phyloP scores from a whole-genome alignment of 164 flowering plant species.

The Piper betle region DNA sequence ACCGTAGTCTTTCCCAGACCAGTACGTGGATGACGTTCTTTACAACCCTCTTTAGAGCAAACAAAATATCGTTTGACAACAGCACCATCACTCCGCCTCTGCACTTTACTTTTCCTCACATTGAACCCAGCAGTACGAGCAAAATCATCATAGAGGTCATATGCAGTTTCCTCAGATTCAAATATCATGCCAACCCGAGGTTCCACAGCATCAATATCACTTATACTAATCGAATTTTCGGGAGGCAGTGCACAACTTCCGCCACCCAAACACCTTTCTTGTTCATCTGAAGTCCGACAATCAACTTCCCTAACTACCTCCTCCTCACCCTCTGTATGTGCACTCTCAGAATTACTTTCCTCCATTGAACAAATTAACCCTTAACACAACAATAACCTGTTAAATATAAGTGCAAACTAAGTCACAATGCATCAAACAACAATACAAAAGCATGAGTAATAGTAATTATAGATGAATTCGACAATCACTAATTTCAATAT shows the following conservation, averaged over 20 bases:
- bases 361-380: background rate
- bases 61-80: background rate
- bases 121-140: background rate
- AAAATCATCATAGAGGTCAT: background rate
- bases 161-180: background rate
- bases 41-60: slow-evolving; percentile 1
- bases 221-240: background rate
- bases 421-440: background rate
- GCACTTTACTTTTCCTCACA: background rate
- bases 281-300: background rate
- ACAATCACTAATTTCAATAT: no score
- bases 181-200: background rate
- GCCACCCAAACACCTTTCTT: background rate
- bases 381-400: background rate
- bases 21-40: background rate
- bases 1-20: background rate
- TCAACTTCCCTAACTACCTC: background rate
- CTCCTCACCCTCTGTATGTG: background rate
- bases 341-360: background rate
- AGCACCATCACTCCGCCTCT: background rate
- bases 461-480: no score
- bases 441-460: no score
- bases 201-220: background rate
- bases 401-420: background rate
- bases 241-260: background rate